Evolutionary conservation across 2,329 filamentous ascomycete species (phyloP).

Genomic region (Helotiales sp.): DNA sequence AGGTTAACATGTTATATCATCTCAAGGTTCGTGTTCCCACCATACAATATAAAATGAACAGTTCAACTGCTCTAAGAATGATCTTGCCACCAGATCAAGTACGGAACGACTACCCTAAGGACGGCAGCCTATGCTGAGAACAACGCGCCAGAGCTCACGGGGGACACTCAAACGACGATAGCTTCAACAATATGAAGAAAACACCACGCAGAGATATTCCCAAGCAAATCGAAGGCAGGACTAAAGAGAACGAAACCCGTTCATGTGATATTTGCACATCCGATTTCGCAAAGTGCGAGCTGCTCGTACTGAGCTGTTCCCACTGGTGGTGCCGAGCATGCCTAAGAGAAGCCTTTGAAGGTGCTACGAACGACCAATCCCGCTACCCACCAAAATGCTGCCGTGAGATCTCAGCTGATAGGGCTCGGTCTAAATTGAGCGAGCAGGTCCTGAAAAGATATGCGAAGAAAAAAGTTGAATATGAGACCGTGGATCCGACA

Average conservation of each 20-base stretch:
- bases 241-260: neutral
- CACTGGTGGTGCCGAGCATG: neutral
- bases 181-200: too few relatives aligned
- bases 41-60: too few relatives aligned
- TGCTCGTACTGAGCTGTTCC: neutral
- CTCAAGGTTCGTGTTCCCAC: too few relatives aligned
- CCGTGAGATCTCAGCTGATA: neutral
- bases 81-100: too few relatives aligned
- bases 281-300: neutral
- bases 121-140: too few relatives aligned
- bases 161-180: too few relatives aligned
- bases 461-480: conserved; percentile 46
- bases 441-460: conserved; percentile 31
- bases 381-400: conserved; percentile 4
- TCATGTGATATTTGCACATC: neutral
- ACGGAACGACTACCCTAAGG: too few relatives aligned
- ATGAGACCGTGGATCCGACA: conserved; percentile 43
- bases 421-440: neutral
- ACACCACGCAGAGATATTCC: too few relatives aligned
- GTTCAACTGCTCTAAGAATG: too few relatives aligned
- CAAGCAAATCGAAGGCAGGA: too few relatives aligned
- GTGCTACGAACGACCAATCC: neutral
- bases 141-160: too few relatives aligned
- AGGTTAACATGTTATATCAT: too few relatives aligned
- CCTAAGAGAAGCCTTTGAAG: neutral